These are phyloP conservation scores for Dinochytrium kinnereticum DNA, from an alignment of 371 early-diverging fungal species.

Conservation along the genomic window DNA sequence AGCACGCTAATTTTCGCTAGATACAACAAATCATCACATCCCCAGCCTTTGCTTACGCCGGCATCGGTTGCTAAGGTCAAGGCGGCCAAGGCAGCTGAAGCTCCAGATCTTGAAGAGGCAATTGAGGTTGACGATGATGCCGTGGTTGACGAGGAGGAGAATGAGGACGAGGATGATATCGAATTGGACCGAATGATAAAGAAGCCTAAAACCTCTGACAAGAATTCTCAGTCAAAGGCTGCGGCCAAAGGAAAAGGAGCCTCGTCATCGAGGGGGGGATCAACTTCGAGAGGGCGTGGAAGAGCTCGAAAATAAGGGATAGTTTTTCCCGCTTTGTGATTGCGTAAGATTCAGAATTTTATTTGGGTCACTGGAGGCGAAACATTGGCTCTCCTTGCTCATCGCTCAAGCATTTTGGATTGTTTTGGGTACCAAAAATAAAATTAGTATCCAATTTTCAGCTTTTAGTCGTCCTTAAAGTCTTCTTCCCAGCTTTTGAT, in stretches of 20 bases:
- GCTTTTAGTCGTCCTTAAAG: conserved; percentile 14
- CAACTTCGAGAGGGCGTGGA: too few relatives aligned
- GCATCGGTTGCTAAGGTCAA: conserved; percentile 36
- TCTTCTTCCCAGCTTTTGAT: conserved; percentile 47
- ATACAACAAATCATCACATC: conserved; percentile 79
- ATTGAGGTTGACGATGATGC: conserved; percentile 68
- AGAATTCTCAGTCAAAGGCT: neutral
- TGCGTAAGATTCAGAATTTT: too few relatives aligned
- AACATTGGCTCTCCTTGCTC: too few relatives aligned
- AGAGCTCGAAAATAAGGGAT: too few relatives aligned
- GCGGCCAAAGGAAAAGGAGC: neutral
- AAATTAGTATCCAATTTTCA: neutral
- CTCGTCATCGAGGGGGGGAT: conserved; percentile 11
- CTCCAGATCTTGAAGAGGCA: conserved; percentile 69
- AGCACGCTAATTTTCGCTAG: conserved; percentile 39
- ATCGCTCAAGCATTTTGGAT: too few relatives aligned
- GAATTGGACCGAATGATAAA: conserved; percentile 50
- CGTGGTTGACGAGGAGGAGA: conserved; percentile 63
- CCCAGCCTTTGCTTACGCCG: conserved; percentile 65
- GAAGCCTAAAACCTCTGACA: neutral
- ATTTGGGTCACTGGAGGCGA: too few relatives aligned
- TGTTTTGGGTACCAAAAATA: too few relatives aligned
- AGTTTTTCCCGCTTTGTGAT: too few relatives aligned
- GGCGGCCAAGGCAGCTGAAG: conserved; percentile 36
- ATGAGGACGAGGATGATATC: conserved; percentile 52